Conservation (phyloP, 192 early-diverging fungal genomes). For the Coemansia umbellata region DNA sequence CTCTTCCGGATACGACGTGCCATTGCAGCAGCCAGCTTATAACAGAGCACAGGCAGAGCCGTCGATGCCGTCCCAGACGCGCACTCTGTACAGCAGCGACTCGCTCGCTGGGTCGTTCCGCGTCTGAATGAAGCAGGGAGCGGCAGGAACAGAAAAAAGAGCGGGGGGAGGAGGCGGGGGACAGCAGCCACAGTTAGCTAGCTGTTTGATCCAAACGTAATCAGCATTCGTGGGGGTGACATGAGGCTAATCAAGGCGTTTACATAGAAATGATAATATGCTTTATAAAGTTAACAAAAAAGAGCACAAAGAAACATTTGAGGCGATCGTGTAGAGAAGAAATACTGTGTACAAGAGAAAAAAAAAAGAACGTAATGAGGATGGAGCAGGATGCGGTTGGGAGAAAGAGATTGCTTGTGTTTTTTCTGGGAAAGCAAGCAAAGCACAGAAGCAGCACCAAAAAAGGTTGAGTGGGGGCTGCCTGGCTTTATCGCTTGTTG, state of each 20-base stretch:
- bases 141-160: no score
- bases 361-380: background rate
- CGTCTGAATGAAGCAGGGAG: no score
- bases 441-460: background rate
- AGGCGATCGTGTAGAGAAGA: no score
- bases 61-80: no score
- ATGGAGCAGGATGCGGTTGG: background rate
- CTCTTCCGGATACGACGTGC: no score
- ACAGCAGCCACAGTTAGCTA: no score
- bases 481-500: constrained; percentile 20
- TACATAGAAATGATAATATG: no score
- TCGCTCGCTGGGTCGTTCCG: background rate
- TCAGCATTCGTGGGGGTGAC: no score
- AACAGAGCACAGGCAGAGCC: background rate
- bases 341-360: background rate
- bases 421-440: background rate
- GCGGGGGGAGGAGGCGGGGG: no score
- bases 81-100: background rate
- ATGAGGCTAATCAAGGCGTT: no score
- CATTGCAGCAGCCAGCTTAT: background rate
- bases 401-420: background rate
- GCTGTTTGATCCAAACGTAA: no score
- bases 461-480: background rate
- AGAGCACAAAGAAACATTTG: background rate
- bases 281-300: background rate